Conservation (phyloP, 1,284 basidiomycete species). For the Papiliotrema nemorosa region DNA sequence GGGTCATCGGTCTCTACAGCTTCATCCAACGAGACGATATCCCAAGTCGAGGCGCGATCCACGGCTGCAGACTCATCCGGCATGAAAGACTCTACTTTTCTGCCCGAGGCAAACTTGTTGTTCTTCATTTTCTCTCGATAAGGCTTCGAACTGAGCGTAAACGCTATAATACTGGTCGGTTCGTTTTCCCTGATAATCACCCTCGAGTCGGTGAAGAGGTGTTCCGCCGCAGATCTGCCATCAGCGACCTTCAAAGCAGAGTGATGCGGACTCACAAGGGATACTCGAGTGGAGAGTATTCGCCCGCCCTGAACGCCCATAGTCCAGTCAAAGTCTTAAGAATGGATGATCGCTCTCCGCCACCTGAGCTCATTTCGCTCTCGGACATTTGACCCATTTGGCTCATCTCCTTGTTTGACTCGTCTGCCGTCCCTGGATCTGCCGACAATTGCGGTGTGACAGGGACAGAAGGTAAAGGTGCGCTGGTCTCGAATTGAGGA, state of each 20-base stretch:
- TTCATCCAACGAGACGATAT: conserved; percentile 64
- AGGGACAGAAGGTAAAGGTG: conserved; percentile 47
- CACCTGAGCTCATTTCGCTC: conserved; percentile 51
- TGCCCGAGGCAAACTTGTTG: conserved; percentile 55
- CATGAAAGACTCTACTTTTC: conserved; percentile 33
- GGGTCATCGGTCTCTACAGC: conserved; percentile 42
- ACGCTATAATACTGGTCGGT: conserved; percentile 95
- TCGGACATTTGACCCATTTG: conserved; percentile 48
- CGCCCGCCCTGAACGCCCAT: conserved; percentile 62
- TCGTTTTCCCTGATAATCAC: conserved; percentile 97
- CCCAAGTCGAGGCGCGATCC: conserved; percentile 67
- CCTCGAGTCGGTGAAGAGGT: conserved; percentile 90
- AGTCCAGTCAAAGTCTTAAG: conserved; percentile 82
- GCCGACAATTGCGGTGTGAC: conserved; percentile 38
- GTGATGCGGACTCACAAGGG: conserved; percentile 49
- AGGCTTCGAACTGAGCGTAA: conserved; percentile 86
- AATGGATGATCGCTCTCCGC: conserved; percentile 68
- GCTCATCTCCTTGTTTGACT: conserved; percentile 18
- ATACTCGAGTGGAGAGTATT: conserved; percentile 56
- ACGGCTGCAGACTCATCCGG: conserved; percentile 22
- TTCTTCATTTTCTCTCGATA: conserved; percentile 77
- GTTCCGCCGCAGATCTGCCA: conserved; percentile 58
- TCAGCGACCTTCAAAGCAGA: conserved; percentile 1
- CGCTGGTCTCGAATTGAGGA: conserved; percentile 48
- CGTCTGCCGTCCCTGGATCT: conserved; percentile 33